Evolutionary conservation across 148 eudicot species (phyloP).

Genomic region (Suaeda aralocaspica): DNA sequence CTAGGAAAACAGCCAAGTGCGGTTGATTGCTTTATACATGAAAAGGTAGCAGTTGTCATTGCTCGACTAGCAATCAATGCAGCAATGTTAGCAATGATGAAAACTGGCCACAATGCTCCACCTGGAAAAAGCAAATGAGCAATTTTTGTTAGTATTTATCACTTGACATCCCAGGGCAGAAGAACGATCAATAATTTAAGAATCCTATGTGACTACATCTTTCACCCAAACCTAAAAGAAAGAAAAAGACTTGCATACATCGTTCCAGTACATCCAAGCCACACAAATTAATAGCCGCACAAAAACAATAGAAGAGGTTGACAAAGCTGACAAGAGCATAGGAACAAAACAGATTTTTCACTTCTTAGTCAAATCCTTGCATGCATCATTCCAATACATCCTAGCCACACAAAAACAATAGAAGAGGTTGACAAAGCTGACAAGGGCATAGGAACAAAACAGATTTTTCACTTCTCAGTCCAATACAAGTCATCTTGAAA

Average conservation of each 20-base stretch:
- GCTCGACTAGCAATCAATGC: slow-evolving; percentile 95
- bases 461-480: not conserved
- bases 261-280: not conserved
- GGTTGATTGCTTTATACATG: slow-evolving; percentile 93
- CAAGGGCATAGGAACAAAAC: not conserved
- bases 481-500: not conserved
- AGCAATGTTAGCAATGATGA: slow-evolving; percentile 83
- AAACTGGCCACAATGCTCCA: slow-evolving; percentile 86
- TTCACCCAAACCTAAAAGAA: not conserved
- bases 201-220: not conserved
- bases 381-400: too few species aligned
- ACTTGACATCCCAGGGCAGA: not conserved
- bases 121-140: slow-evolving; percentile 42
- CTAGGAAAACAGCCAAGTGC: slow-evolving; percentile 98
- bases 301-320: not conserved
- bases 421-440: not conserved
- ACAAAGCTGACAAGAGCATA: too few species aligned
- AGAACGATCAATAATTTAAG: not conserved
- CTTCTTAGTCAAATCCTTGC: too few species aligned
- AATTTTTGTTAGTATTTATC: slow-evolving; percentile 3
- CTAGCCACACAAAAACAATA: not conserved
- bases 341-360: too few species aligned
- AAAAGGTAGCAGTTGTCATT: slow-evolving; percentile 97
- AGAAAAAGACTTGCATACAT: not conserved
- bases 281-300: not conserved